Percentiles rank a stretch among this genome's conserved stretches.
phyloP scores from a whole-genome alignment of 78 protist species.

The Protostelium mycophagum region DNA sequence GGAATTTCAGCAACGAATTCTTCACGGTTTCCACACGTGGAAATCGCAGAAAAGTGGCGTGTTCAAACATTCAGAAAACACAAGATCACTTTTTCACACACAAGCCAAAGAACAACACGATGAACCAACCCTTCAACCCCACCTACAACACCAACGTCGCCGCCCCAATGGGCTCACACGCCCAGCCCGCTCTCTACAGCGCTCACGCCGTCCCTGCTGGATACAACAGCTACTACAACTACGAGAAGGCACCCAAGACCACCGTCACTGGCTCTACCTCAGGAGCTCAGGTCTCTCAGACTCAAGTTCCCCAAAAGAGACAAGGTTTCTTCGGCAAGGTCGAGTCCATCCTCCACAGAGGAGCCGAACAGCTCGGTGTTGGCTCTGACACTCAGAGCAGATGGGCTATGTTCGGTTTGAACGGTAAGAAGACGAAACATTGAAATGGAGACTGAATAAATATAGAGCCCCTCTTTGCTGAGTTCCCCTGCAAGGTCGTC shows the following conservation, averaged over 20 bases:
- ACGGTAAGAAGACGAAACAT: too few species aligned
- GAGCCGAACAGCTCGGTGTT: background rate
- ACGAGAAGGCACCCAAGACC: background rate
- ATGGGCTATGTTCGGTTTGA: background rate
- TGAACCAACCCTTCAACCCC: background rate
- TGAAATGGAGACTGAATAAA: too few species aligned
- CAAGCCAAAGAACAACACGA: background rate
- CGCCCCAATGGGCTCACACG: background rate
- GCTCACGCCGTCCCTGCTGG: background rate
- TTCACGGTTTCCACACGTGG: too few species aligned
- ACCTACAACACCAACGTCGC: background rate
- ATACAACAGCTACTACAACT: background rate
- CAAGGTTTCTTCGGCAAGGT: background rate
- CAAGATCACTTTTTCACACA: background rate
- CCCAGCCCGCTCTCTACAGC: background rate
- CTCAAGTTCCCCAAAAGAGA: background rate
- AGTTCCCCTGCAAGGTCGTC: constrained; percentile 1
- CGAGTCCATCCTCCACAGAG: background rate
- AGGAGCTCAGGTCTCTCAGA: background rate
- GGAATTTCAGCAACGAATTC: too few species aligned
- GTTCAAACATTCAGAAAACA: too few species aligned
- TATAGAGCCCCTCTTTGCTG: background rate
- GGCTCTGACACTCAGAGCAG: background rate
- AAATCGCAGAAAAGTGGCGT: too few species aligned
- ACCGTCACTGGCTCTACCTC: background rate